Evolutionary conservation across 768 basidiomycete species (phyloP), one percentile per base, ranked within the genome.

Genomic region (Pulveroboletus ravenelii): DNA sequence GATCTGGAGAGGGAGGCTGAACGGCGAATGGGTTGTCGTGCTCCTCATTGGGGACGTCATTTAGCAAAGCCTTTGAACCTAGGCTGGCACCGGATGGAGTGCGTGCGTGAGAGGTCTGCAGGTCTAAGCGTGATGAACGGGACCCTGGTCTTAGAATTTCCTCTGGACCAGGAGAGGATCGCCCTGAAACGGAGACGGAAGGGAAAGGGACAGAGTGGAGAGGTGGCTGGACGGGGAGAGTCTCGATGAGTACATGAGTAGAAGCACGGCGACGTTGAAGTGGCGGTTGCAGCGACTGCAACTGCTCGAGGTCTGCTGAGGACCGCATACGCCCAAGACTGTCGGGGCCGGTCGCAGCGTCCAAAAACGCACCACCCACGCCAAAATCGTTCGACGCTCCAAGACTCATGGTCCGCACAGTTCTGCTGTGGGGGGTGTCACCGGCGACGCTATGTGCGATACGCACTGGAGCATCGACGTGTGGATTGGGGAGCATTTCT

Each of bases 131-230:
- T 3, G 70, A 71, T 35, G 60, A 66, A 41, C 62, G 69, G 32
- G 71, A 71, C 12, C 60, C 57, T 31, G 70, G 66, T 45, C 72
- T 61, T 18, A 72, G 50, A 40, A 54, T 63, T 39, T 74, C 70
- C 36, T 72, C 71, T 23, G 74, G 75, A 38, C 65, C 63, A 8
- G 77, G 77, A 30, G 83, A 82, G 8, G 70, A 76, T 47, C 78
- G 78, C 23, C 65, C 64, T 27, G 63, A 64, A 47, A 73, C 68
- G 34, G 82, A 79, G 41, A 73, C 66, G 35, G 75, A 76, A 25
- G 85, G 84, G 62, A 90, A 87, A 5, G 87, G 85, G 37, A 89
- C 73, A 30, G 78, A 73, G 50, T 78, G 72, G 32, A 76, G 66
- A 23, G 68, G 74, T 43, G 65, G 67, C 18, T 70, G 62, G n/a